Percentiles rank a stretch among this genome's conserved stretches.
phyloP scores from a whole-genome alignment of 2,329 filamentous ascomycete species.

The Aureobasidium subglaciale region DNA sequence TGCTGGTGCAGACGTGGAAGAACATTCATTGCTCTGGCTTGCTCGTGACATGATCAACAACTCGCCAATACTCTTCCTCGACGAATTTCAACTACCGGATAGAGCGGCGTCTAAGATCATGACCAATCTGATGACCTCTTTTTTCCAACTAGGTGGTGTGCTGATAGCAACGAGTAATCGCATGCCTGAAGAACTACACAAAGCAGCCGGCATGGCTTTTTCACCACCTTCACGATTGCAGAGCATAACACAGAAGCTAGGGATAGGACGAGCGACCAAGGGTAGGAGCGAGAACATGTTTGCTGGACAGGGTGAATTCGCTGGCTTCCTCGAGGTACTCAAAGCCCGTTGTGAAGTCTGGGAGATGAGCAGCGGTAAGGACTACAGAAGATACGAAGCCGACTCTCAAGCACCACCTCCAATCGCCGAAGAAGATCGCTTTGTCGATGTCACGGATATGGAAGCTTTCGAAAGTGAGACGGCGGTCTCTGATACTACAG shows the following conservation, averaged over 20 bases:
- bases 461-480: slow-evolving; percentile 8
- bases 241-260: slow-evolving; percentile 45
- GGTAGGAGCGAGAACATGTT: slow-evolving; percentile 45
- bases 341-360: slow-evolving; percentile 74
- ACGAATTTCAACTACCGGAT: slow-evolving; percentile 79
- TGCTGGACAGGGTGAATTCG: slow-evolving; percentile 63
- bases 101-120: slow-evolving; percentile 71
- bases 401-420: slow-evolving; percentile 23
- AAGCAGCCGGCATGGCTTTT: slow-evolving; percentile 66
- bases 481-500: not conserved
- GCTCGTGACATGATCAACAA: slow-evolving; percentile 69
- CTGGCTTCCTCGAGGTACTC: slow-evolving; percentile 66
- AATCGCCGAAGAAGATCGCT: slow-evolving; percentile 3
- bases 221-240: slow-evolving; percentile 46
- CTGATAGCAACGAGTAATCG: slow-evolving; percentile 74
- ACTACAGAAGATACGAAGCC: slow-evolving; percentile 57
- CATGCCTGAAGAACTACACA: slow-evolving; percentile 74
- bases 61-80: slow-evolving; percentile 69
- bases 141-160: slow-evolving; percentile 77
- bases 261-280: slow-evolving; percentile 27
- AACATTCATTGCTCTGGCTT: slow-evolving; percentile 66
- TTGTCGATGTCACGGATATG: slow-evolving; percentile 16
- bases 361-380: slow-evolving; percentile 70
- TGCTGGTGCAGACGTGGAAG: slow-evolving; percentile 34
- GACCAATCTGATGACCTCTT: slow-evolving; percentile 68